A percentile compares a stretch with the other conserved stretches of the same genome.
phyloP scores from a whole-genome alignment of 2,329 filamentous ascomycete species.

The Westerdykella sp. region DNA sequence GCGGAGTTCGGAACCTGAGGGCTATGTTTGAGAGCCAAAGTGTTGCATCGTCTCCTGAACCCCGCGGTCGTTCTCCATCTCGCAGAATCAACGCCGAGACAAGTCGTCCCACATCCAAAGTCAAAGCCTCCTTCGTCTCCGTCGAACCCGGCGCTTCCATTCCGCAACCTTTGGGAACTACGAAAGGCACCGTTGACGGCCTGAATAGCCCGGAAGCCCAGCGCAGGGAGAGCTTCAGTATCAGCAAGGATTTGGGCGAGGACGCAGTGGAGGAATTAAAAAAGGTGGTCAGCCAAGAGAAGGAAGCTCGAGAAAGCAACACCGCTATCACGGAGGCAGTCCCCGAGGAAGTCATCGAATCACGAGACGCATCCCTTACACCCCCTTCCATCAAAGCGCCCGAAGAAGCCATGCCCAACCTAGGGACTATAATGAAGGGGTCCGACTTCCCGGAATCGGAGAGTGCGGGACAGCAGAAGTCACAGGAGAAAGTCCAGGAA shows the following conservation, averaged over 20 bases:
- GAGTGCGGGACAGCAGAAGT: conserved; percentile 1
- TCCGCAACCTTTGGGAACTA: conserved; percentile 18
- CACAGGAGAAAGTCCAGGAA: conserved; percentile 1
- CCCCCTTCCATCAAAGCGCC: conserved; percentile 25
- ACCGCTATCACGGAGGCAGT: conserved; percentile 33
- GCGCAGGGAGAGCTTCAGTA: conserved; percentile 40
- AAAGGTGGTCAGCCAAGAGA: conserved; percentile 38
- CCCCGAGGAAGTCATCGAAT: conserved; percentile 40
- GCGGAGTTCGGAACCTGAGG: conserved; percentile 44
- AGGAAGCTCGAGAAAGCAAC: conserved; percentile 34
- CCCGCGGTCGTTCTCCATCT: conserved; percentile 41
- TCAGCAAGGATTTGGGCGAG: conserved; percentile 31
- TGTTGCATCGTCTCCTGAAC: conserved; percentile 35
- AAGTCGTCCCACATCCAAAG: conserved; percentile 38
- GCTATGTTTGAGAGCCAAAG: conserved; percentile 45
- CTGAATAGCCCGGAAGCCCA: conserved; percentile 27
- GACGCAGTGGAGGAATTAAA: conserved; percentile 33
- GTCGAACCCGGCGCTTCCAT: conserved; percentile 30
- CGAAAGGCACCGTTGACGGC: conserved; percentile 12
- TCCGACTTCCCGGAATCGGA: conserved; percentile 28
- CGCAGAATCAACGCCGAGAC: conserved; percentile 26
- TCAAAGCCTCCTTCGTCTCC: conserved; percentile 45
- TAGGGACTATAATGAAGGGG: conserved; percentile 33
- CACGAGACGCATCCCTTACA: conserved; percentile 33
- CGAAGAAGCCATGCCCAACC: conserved; percentile 23